Evolutionary conservation across 768 basidiomycete genomes (phyloP), one percentile per base, ranked within the genome.

Genomic region (Candolleomyces efflorescens): DNA sequence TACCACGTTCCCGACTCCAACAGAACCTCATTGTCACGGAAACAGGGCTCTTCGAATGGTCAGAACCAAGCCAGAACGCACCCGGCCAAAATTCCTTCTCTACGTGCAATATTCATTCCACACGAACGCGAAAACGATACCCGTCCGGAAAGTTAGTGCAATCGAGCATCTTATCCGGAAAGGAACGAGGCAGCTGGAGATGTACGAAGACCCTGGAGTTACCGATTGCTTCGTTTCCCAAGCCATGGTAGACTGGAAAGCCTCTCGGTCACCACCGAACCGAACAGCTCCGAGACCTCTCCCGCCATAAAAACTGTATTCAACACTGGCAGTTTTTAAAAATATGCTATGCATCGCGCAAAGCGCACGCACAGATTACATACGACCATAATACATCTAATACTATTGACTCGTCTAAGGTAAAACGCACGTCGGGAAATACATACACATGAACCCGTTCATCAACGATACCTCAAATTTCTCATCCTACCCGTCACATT

Each of bases 81-180:
- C 84, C 1, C 87, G 78, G 51, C 74, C 80, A 38, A 90, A 84
- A 62, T 93, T 92, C 69, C 74, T 74, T 22, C 78, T 90, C 47
- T 82, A 82, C 67, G 75, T 89, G 32, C 87, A 84, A 59, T 86
- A 87, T 68, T 80, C 75, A 12, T 93, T 94, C 70, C 87, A 74
- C 66, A 75, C 75, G 5, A 86, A 87, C 64, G 86, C 88, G 4
- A 64, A 75, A 4, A 74, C 74, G 1, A 75, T 90, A 23, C 82
- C 87, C 3, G 79, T 86, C 5, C 82, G 88, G 11, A 81, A 90
- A 55, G 75, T 92, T 59, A 77, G 78, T 55, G 82, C 81, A 9
- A 81, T 93, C 38, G 91, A 94, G 63, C 86, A 92, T 67, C 75
- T 92, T 36, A 66, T 94, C n/a, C 80, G 91, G 47, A 82, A 82